These are phyloP conservation scores for Ulvella scutata DNA, from an alignment of 139 green algal species.

Conservation along the genomic window DNA sequence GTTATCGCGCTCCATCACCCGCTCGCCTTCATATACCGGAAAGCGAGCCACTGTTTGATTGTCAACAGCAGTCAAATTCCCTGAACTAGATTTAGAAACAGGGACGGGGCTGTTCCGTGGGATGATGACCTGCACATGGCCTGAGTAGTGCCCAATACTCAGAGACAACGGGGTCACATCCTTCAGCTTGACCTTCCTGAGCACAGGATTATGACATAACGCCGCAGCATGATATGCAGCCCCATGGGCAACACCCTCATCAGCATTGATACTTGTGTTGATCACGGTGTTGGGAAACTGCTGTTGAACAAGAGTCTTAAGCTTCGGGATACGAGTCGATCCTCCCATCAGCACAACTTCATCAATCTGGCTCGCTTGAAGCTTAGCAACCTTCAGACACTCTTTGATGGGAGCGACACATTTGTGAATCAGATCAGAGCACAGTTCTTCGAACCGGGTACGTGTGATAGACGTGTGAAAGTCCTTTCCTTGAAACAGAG, in stretches of 20 bases:
- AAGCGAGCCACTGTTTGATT: neutral
- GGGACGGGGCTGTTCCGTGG: constrained; percentile 68
- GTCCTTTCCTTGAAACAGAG: constrained; percentile 60
- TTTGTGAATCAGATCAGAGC: constrained; percentile 79
- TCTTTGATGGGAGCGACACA: constrained; percentile 68
- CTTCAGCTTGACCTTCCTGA: constrained; percentile 26
- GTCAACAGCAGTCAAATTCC: neutral
- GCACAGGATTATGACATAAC: constrained; percentile 9
- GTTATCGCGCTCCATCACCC: constrained; percentile 85
- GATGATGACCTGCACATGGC: constrained; percentile 92
- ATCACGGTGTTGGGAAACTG: constrained; percentile 48
- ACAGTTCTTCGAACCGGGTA: constrained; percentile 78
- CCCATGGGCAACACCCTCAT: constrained; percentile 46
- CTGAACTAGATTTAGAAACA: neutral
- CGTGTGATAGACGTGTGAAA: constrained; percentile 69
- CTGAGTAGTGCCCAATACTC: constrained; percentile 83
- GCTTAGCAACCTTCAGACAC: constrained; percentile 34
- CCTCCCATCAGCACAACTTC: constrained; percentile 52
- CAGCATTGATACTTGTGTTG: constrained; percentile 46
- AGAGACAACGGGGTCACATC: constrained; percentile 79
- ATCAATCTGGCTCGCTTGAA: constrained; percentile 44
- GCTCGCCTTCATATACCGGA: constrained; percentile 77
- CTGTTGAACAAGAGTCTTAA: constrained; percentile 40
- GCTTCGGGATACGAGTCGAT: constrained; percentile 45
- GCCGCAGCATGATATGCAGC: constrained; percentile 47